Base-by-base conservation (phyloP, 768 basidiomycete genomes). In the Neoboletus magnificus region DNA sequence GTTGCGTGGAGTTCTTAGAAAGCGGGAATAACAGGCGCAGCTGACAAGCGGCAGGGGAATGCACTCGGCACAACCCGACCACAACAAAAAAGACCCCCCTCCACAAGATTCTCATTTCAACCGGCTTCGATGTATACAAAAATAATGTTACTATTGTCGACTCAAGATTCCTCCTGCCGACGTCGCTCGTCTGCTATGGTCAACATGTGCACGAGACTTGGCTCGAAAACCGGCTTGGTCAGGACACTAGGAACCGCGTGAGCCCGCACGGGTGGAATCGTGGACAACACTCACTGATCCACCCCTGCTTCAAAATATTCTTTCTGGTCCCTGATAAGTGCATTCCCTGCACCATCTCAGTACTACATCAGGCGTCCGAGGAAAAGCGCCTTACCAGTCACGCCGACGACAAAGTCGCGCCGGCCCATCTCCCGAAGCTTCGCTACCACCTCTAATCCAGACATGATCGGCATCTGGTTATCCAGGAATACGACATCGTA, bases 401-500 rank as follows among this genome's bases (percentile, higher is more conserved):
- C 85, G 33, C 88, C 89, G 18, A 92, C 87, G n/a, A 93, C 82
- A 64, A 93, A 88, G 63, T 93, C 90, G 20, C 67, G 73, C 57
- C 90, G 77, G 9, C 84, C 85, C 66, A 84, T 67, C 55, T 79
- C 77, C 56, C 91, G 75, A 37, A 94, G 73, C 66, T 81, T 84
- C 52, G 78, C 68, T 12, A 91, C 83, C 20, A 82, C 79, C 55
- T 84, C 81, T 43, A 91, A 66, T 16, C 93, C 93, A 57, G 86
- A 86, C 77, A 91, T 77, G 20, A 90, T 74, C 10, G 87, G 87
- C 89, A 93, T 93, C 71, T 92, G 90, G 68, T 94, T 93, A 58
- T 83, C 78, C 60, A 85, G 66, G 67, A 84, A 83, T 23, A 81
- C 71, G 11, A 80, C 71, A 49, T 80, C 80, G 50, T 72, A 80